Evolutionary conservation across 108 stramenopile genomes (phyloP), one percentile per base, ranked within the genome.

Genomic region (Fistulifera pelliculosa): DNA sequence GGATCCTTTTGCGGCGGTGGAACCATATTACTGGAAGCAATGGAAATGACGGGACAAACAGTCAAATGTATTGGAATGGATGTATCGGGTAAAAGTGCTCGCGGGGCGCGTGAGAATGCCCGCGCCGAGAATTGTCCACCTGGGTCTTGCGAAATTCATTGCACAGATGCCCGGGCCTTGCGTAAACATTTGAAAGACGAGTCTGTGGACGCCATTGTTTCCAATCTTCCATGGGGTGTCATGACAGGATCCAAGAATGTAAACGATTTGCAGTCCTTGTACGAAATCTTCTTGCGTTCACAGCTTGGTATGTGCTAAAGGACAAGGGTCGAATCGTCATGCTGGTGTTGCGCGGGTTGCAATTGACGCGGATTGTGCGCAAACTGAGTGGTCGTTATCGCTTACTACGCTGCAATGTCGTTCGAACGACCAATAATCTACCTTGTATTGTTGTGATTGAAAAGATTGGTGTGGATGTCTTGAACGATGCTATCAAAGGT

Each of bases 211-310:
- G 76, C 79, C 0, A 73, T 83, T 48, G 74, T 80, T 4, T 62
- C 66, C 27, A 83, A 83, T 52, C 27, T 83, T 18, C 82, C 82
- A 6, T 83, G 82, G 75, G 82, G 82, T 7, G 66, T 83, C 28
- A 74, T 75, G 74, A 83, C 82, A 1, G 82, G 82, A 0, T 74
- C 74, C 45, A 65, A 83, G 54, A 54, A 50, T 18, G 81, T 80
- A 12, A 64, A 63, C 15, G 76, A 76, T 41, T 52, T 83, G n/a
- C 76, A 77, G 48, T 72, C 76, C 15, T 56, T 83, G 68, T 83
- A 83, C 45, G 81, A 83, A 45, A 72, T 83, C 27, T 83, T 83
- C 51, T 52, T 83, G 21, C 60, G 82, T 3, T n/a, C n/a, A 78
- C 70, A 27, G 73, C 76, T 5, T 83, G 82, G 82, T 76, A 76